Percentiles rank a stretch among this genome's conserved stretches.
Evolutionary conservation across 2,329 filamentous ascomycete species (phyloP).

Genomic region (Ustulina deusta): DNA sequence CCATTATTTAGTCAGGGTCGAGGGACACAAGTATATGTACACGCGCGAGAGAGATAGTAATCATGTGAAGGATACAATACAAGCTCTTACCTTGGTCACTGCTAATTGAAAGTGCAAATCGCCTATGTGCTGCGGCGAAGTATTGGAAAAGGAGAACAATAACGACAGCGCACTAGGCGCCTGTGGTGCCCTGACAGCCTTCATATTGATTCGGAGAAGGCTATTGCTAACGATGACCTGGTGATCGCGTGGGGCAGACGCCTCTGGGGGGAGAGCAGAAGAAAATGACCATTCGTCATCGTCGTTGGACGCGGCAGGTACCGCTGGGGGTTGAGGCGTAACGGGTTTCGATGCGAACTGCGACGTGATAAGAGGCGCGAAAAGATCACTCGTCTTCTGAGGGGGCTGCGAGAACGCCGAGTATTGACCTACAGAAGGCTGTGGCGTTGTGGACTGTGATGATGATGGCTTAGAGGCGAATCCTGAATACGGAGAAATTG

Average conservation of each 20-base stretch:
- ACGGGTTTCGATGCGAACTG: slow-evolving; percentile 55
- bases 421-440: slow-evolving; percentile 61
- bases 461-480: slow-evolving; percentile 63
- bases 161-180: slow-evolving; percentile 73
- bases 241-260: slow-evolving; percentile 65
- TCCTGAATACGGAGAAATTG: slow-evolving; percentile 67
- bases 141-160: slow-evolving; percentile 86
- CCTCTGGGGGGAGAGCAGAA: slow-evolving; percentile 79
- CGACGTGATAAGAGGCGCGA: slow-evolving; percentile 62
- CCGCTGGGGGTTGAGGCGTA: slow-evolving; percentile 51
- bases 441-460: slow-evolving; percentile 66
- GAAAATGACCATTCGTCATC: slow-evolving; percentile 97
- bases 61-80: neutral
- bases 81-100: slow-evolving; percentile 81
- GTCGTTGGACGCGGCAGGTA: slow-evolving; percentile 57
- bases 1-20: slow-evolving; percentile 1
- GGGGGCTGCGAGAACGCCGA: slow-evolving; percentile 60
- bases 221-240: slow-evolving; percentile 78
- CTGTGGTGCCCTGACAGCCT: slow-evolving; percentile 70
- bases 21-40: neutral
- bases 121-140: slow-evolving; percentile 74
- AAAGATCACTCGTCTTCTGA: slow-evolving; percentile 62
- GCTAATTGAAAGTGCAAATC: slow-evolving; percentile 92
- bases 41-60: neutral
- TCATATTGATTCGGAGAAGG: slow-evolving; percentile 77